phyloP scores from a whole-genome alignment of 495 filamentous ascomycete species.

The Acidiella bohemica region DNA sequence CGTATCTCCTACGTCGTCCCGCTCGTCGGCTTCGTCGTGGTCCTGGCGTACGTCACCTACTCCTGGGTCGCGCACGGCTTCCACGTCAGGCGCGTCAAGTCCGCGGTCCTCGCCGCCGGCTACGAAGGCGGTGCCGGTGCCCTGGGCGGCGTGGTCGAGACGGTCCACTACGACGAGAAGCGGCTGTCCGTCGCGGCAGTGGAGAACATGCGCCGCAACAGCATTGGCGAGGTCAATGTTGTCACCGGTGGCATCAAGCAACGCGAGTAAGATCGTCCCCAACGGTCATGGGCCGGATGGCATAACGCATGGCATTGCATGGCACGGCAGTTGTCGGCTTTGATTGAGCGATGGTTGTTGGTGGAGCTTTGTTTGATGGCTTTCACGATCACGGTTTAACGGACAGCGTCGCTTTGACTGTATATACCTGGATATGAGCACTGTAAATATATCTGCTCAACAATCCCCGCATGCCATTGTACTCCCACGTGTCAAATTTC shows the following conservation, averaged over 20 bases:
- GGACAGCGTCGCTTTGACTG: background rate
- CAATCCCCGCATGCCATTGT: too few relatives aligned
- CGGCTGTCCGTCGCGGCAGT: slow-evolving; percentile 8
- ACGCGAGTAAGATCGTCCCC: slow-evolving; percentile 1
- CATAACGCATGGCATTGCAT: too few relatives aligned
- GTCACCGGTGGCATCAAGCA: slow-evolving; percentile 13
- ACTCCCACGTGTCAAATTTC: too few relatives aligned
- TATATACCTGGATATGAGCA: background rate
- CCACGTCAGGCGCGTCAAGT: slow-evolving; percentile 18
- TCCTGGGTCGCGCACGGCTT: slow-evolving; percentile 22
- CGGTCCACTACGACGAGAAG: slow-evolving; percentile 21
- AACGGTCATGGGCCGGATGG: too few relatives aligned
- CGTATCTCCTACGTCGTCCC: slow-evolving; percentile 22
- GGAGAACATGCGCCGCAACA: slow-evolving; percentile 10
- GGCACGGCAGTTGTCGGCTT: too few relatives aligned
- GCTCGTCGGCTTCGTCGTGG: slow-evolving; percentile 24
- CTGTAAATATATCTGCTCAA: slow-evolving; percentile 1
- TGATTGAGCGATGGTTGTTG: background rate
- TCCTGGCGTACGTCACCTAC: slow-evolving; percentile 23
- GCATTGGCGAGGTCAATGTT: slow-evolving; percentile 11
- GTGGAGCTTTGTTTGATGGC: background rate
- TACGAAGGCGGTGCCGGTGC: slow-evolving; percentile 17
- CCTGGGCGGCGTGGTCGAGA: slow-evolving; percentile 16
- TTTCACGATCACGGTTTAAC: background rate
- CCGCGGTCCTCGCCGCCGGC: slow-evolving; percentile 11